Evolutionary conservation across 2,329 filamentous ascomycete species (phyloP), one percentile per base, ranked within the genome.

Genomic region (Graphilbum ipis-grandicollis): DNA sequence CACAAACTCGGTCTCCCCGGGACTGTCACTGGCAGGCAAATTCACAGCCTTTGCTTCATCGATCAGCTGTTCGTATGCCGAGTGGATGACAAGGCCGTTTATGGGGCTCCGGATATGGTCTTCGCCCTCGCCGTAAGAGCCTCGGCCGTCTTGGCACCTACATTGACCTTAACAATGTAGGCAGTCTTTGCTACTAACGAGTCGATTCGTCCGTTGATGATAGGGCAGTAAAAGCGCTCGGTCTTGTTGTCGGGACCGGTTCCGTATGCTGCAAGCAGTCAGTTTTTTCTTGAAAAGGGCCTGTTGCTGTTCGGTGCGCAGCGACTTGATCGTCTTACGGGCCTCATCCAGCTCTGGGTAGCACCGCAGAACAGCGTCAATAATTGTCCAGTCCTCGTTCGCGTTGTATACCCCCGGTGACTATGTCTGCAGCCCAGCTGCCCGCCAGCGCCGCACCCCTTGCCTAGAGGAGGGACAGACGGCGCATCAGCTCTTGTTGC

Each of bases 241-340:
- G 2, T 13, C 22, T 26, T 13, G 21, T 18, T 26, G 23, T 18
- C 26, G 7, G 25, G 34, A 5, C 34, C 34, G 25, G 17, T 15
- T 12, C 17, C 34, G 23, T 35, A 35, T n/a, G 22, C 18, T 30
- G 18, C 25, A n/a, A 29, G 13, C 13, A 30, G n/a, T n/a, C n/a
- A n/a, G 34, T 13, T 35, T 29, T 9, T 35, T 29, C n/a, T 19
- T 15, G 26, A 35, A 35, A 13, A 35, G 34, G 2, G 4, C 15
- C 34, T 35, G 34, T n/a, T 35, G 34, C n/a, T 35, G 34, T 6
- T 35, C 25, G 13, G 34, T 35, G 17, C 25, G 34, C 10, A 8
- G 34, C 17, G 34, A n/a, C 13, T 29, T 35, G 34, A 35, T 15
- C 18, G 34, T 30, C 18, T 30, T 19, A 10, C 25, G 15, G 4